These are phyloP conservation scores for Gomphus sp. DNA, from an alignment of 1,284 basidiomycete species.

Conservation along the genomic window DNA sequence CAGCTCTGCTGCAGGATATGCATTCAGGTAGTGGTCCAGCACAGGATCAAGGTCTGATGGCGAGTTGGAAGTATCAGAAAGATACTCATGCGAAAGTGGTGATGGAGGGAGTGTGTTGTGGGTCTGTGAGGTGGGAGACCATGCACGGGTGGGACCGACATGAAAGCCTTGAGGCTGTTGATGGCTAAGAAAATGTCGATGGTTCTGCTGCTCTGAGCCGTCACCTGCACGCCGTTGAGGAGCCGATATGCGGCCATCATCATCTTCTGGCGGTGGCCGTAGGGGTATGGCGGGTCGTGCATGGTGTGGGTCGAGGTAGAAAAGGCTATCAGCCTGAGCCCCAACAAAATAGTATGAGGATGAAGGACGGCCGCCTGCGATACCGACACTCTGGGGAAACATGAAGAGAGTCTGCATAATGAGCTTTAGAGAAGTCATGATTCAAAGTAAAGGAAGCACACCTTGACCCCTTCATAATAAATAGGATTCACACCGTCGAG, in stretches of 20 bases:
- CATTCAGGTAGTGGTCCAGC: constrained; percentile 51
- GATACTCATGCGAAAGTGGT: constrained; percentile 34
- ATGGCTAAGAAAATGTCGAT: constrained; percentile 15
- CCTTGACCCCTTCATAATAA: constrained; percentile 92
- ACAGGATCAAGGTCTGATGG: constrained; percentile 26
- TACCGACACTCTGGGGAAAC: constrained; percentile 92
- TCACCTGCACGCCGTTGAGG: constrained; percentile 15
- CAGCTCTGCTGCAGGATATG: constrained; percentile 60
- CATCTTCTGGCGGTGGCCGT: constrained; percentile 41
- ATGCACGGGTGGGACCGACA: constrained; percentile 38
- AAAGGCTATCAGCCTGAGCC: constrained; percentile 79
- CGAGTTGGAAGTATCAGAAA: neutral
- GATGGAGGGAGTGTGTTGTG: constrained; percentile 41
- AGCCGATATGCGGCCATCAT: constrained; percentile 16
- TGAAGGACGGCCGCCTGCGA: constrained; percentile 90
- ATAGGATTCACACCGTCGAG: constrained; percentile 91
- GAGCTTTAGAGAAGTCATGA: neutral
- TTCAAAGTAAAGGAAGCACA: constrained; percentile 23
- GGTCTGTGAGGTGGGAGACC: constrained; percentile 45
- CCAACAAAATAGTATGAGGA: constrained; percentile 98
- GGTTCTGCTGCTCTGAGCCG: constrained; percentile 13
- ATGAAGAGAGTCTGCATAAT: constrained; percentile 67
- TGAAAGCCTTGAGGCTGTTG: constrained; percentile 25
- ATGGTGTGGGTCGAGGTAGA: constrained; percentile 96
- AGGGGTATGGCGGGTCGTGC: constrained; percentile 76